These are phyloP conservation scores for Aspergillus eucalypticola DNA, from an alignment of 2,329 filamentous ascomycete species.

Conservation along the genomic window DNA sequence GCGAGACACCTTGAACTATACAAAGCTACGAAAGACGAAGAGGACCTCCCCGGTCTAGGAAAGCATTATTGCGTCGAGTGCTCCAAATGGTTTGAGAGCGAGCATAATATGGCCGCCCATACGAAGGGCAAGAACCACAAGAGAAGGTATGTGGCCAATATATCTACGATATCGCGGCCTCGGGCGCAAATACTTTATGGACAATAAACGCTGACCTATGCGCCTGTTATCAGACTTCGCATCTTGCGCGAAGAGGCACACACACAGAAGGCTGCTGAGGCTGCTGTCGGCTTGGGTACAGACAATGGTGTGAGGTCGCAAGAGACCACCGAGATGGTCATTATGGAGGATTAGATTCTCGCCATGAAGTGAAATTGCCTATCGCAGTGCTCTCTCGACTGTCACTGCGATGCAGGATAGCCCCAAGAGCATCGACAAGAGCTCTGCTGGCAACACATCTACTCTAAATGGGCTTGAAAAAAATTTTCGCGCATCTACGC, in stretches of 20 bases:
- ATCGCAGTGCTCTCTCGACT: not conserved
- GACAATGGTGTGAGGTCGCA: slow-evolving; percentile 61
- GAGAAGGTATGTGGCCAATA: slow-evolving; percentile 64
- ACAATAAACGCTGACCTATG: slow-evolving; percentile 13
- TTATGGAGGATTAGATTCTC: slow-evolving; percentile 43
- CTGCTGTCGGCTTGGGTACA: slow-evolving; percentile 69
- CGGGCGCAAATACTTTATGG: slow-evolving; percentile 5
- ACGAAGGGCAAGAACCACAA: slow-evolving; percentile 89
- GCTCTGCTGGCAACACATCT: not conserved
- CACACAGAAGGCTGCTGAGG: slow-evolving; percentile 81
- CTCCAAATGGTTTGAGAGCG: slow-evolving; percentile 93
- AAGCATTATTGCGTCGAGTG: slow-evolving; percentile 88
- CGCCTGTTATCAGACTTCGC: slow-evolving; percentile 62
- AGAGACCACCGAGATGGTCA: slow-evolving; percentile 32
- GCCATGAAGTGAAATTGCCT: not conserved
- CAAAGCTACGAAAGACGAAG: slow-evolving; percentile 73
- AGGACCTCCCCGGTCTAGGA: slow-evolving; percentile 86
- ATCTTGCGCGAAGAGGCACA: slow-evolving; percentile 82
- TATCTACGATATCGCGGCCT: not conserved
- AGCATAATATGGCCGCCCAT: slow-evolving; percentile 73
- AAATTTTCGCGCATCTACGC: slow-evolving; percentile 8
- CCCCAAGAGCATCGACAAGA: not conserved
- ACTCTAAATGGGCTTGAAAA: not conserved
- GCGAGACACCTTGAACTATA: slow-evolving; percentile 78
- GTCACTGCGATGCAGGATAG: slow-evolving; percentile 4